Evolutionary conservation across 768 basidiomycete genomes (phyloP).

Genomic region (Kwoniella sp.): DNA sequence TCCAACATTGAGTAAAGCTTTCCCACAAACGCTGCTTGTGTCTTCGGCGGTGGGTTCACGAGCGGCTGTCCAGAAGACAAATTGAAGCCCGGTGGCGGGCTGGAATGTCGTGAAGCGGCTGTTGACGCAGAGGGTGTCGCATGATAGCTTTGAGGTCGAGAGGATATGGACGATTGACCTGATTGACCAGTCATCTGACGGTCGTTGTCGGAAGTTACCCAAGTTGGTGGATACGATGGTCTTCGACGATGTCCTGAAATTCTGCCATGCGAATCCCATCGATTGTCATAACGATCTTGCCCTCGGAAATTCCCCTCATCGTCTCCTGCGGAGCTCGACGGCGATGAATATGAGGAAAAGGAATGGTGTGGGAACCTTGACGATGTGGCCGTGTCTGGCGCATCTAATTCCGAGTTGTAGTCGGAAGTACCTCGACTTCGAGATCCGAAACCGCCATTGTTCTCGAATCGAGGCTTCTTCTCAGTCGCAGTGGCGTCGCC

Average conservation of each 20-base stretch:
- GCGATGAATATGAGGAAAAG: slow-evolving; percentile 18
- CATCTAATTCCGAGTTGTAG: slow-evolving; percentile 10
- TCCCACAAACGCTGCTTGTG: slow-evolving; percentile 55
- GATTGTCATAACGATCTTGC: neutral
- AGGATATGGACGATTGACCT: slow-evolving; percentile 7
- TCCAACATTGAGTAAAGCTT: slow-evolving; percentile 56
- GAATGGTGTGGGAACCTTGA: slow-evolving; percentile 24
- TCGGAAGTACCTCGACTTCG: slow-evolving; percentile 3
- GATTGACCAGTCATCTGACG: neutral
- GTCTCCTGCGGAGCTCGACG: slow-evolving; percentile 8
- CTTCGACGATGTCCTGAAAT: slow-evolving; percentile 8
- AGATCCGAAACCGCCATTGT: neutral
- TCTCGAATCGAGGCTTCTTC: slow-evolving; percentile 14
- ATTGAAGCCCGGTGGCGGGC: slow-evolving; percentile 31
- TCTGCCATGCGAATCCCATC: neutral
- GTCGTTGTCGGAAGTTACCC: slow-evolving; percentile 6
- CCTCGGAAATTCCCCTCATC: slow-evolving; percentile 12
- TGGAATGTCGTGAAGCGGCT: slow-evolving; percentile 18
- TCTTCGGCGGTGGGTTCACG: slow-evolving; percentile 48
- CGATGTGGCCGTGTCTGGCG: slow-evolving; percentile 18
- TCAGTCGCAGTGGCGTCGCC: slow-evolving; percentile 8
- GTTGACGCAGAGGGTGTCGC: slow-evolving; percentile 13
- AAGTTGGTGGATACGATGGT: slow-evolving; percentile 16
- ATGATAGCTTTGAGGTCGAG: slow-evolving; percentile 10
- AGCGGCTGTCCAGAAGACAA: slow-evolving; percentile 44